Conservation (phyloP, 495 filamentous ascomycete genomes). For the Clavariopsis aquatica region DNA sequence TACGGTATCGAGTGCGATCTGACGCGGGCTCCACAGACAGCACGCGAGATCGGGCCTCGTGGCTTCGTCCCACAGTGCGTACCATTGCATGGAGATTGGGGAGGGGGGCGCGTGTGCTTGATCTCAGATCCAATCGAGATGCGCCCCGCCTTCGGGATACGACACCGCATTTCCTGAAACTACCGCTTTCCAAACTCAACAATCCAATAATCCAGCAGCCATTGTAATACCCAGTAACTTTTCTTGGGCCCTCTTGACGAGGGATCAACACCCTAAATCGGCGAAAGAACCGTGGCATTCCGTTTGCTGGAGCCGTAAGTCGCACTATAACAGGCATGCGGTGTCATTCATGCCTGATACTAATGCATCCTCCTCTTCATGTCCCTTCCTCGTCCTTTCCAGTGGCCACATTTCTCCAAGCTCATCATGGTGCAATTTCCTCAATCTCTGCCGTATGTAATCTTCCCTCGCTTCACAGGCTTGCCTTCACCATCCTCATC, state of each 20-base stretch:
- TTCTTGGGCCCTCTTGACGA: no score
- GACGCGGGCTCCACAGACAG: background rate
- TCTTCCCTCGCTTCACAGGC: slow-evolving; percentile 46
- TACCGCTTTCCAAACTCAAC: background rate
- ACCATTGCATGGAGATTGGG: slow-evolving; percentile 12
- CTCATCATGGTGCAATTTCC: background rate
- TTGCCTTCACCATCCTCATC: slow-evolving; percentile 47
- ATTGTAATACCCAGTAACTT: background rate
- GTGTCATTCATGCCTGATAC: background rate
- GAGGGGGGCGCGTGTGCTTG: no score
- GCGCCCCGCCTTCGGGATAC: background rate
- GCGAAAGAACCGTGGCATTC: background rate
- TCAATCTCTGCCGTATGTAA: slow-evolving; percentile 42
- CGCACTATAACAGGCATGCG: background rate
- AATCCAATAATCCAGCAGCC: background rate
- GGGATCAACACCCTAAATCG: background rate
- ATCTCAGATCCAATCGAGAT: slow-evolving; percentile 3
- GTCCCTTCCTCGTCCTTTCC: background rate
- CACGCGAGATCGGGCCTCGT: background rate
- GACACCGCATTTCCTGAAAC: background rate
- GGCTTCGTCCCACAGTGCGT: background rate
- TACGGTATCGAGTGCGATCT: background rate
- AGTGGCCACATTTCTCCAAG: background rate
- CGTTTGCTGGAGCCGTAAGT: background rate
- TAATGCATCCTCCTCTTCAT: background rate